Percentiles rank a stretch among this genome's conserved stretches.
phyloP scores from a whole-genome alignment of 768 basidiomycete species.

The Crepidotus variabilis region DNA sequence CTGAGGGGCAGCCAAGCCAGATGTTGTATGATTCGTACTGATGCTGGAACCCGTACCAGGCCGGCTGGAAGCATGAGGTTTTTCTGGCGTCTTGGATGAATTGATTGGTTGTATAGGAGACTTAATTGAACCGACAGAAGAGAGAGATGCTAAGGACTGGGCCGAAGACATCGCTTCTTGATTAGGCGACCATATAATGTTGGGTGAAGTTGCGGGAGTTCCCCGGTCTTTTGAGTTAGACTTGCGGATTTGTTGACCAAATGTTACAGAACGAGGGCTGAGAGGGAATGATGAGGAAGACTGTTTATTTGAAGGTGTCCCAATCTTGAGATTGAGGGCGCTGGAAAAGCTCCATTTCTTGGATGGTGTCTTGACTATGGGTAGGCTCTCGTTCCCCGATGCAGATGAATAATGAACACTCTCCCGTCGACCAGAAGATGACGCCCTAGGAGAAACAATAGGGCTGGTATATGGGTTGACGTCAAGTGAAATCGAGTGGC shows the following conservation, averaged over 20 bases:
- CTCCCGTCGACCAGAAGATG: conserved; percentile 31
- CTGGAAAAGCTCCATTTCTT: conserved; percentile 97
- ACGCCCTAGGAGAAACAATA: conserved; percentile 21
- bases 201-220: conserved; percentile 39
- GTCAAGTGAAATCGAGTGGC: conserved; percentile 48
- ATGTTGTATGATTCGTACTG: conserved; percentile 60
- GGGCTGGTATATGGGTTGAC: conserved; percentile 39
- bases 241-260: conserved; percentile 66
- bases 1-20: conserved; percentile 48
- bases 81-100: conserved; percentile 64
- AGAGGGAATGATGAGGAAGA: conserved; percentile 44
- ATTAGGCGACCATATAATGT: conserved; percentile 60
- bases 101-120: conserved; percentile 40
- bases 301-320: conserved; percentile 58
- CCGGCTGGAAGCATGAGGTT: conserved; percentile 51
- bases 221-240: conserved; percentile 66
- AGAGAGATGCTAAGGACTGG: conserved; percentile 71
- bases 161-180: conserved; percentile 78
- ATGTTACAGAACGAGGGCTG: conserved; percentile 65
- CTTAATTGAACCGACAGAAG: conserved; percentile 66
- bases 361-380: conserved; percentile 73
- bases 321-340: conserved; percentile 72
- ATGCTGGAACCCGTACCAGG: conserved; percentile 75
- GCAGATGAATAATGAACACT: conserved; percentile 35
- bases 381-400: conserved; percentile 40